Conservation (phyloP, 345 rosid species). For the Orychophragmus violaceus region DNA sequence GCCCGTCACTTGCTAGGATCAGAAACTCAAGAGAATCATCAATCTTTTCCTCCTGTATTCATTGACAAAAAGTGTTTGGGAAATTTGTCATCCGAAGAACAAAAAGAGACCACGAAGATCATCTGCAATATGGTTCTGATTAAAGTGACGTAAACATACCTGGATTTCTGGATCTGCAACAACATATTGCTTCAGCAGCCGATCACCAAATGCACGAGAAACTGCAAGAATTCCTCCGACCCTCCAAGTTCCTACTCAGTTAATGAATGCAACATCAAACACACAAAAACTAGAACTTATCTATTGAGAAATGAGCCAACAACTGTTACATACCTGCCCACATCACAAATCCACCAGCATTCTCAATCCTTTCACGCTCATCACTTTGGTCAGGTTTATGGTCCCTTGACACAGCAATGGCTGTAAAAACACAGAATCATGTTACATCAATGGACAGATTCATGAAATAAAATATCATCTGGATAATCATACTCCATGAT, state of each 20-base stretch:
- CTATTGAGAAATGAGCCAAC: not conserved
- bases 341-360: slow-evolving; percentile 99
- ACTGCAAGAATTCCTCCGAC: slow-evolving; percentile 99
- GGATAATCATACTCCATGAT: not conserved
- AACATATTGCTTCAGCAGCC: slow-evolving; percentile 89
- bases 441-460: not conserved
- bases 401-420: slow-evolving; percentile 92
- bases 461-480: no score
- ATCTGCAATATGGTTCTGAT: not conserved
- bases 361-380: slow-evolving; percentile 94
- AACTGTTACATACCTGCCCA: slow-evolving; percentile 78
- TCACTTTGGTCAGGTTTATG: slow-evolving; percentile 97
- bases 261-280: not conserved
- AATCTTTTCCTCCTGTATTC: slow-evolving; percentile 73
- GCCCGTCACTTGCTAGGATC: slow-evolving; percentile 97
- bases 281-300: not conserved
- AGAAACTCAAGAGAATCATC: slow-evolving; percentile 94
- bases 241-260: slow-evolving; percentile 84
- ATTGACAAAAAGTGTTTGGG: not conserved
- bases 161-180: slow-evolving; percentile 98
- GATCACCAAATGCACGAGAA: slow-evolving; percentile 98
- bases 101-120: not conserved
- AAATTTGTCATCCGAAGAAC: not conserved
- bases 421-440: slow-evolving; percentile 32
- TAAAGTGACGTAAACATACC: slow-evolving; percentile 28